These are phyloP conservation scores for Trichodelitschia bisporula DNA, from an alignment of 495 filamentous ascomycete species.

Conservation along the genomic window DNA sequence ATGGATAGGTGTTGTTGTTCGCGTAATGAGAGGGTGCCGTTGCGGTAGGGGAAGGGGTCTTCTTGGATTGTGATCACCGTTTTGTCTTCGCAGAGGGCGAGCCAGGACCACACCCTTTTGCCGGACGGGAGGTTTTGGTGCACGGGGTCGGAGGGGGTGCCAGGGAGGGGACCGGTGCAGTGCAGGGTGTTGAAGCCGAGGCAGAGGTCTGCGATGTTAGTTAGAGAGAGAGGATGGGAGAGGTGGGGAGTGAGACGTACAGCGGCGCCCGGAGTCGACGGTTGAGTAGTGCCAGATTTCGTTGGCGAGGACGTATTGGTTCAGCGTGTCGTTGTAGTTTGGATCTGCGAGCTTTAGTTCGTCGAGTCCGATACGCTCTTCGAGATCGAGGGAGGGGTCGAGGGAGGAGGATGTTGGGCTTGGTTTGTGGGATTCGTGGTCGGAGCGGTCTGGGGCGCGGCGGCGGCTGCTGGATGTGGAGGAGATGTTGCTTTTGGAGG, in stretches of 20 bases:
- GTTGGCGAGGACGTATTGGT: slow-evolving; percentile 26
- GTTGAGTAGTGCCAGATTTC: slow-evolving; percentile 44
- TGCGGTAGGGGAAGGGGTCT: slow-evolving; percentile 27
- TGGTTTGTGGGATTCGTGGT: slow-evolving; percentile 4
- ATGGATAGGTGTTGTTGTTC: slow-evolving; percentile 20
- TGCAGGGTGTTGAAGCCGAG: slow-evolving; percentile 65
- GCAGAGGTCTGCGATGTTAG: slow-evolving; percentile 33
- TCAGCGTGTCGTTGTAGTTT: slow-evolving; percentile 11
- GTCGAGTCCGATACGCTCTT: slow-evolving; percentile 10
- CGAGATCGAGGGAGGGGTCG: slow-evolving; percentile 5
- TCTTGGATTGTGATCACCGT: slow-evolving; percentile 64
- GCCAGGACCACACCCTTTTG: slow-evolving; percentile 45
- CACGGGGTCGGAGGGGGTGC: too few species aligned
- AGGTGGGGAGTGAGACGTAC: slow-evolving; percentile 12
- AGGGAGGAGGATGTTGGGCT: slow-evolving; percentile 3
- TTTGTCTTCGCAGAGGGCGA: slow-evolving; percentile 61
- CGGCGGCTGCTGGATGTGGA: slow-evolving; percentile 1
- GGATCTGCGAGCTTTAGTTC: slow-evolving; percentile 9
- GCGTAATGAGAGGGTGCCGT: slow-evolving; percentile 13
- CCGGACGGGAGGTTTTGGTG: not conserved
- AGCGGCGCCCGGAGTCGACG: slow-evolving; percentile 31
- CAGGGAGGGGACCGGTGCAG: too few species aligned
- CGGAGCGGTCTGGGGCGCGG: slow-evolving; percentile 6
- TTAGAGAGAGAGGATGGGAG: slow-evolving; percentile 1
- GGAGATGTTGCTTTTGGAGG: not conserved